A percentile compares a stretch with the other conserved stretches of the same genome.
Evolutionary conservation across 768 basidiomycete genomes (phyloP).

Genomic region (Termitomyces sp.): DNA sequence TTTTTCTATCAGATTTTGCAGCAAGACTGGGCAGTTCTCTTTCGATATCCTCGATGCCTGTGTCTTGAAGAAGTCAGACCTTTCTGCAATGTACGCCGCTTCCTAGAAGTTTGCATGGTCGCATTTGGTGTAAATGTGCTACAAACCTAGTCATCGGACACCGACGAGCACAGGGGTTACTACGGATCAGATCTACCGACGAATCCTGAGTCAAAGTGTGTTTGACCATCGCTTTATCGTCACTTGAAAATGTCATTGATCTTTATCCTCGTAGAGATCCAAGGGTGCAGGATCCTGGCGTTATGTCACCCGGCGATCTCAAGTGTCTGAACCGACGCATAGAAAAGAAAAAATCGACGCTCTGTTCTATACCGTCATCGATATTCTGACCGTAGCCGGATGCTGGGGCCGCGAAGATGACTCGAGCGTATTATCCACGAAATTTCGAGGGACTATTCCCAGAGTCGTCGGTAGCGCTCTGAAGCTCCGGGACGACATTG

Average conservation of each 20-base stretch:
- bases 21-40: conserved; percentile 23
- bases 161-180: conserved; percentile 23
- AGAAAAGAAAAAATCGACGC: conserved; percentile 7
- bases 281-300: conserved; percentile 54
- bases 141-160: conserved; percentile 29
- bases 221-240: background rate
- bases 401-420: background rate
- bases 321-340: conserved; percentile 26
- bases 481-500: conserved; percentile 4
- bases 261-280: conserved; percentile 30
- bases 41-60: conserved; percentile 17
- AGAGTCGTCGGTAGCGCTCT: conserved; percentile 1
- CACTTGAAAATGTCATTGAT: background rate
- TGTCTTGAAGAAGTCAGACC: conserved; percentile 24
- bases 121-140: conserved; percentile 29
- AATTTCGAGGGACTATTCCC: background rate
- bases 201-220: conserved; percentile 41
- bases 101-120: conserved; percentile 31
- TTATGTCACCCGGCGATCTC: conserved; percentile 43
- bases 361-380: conserved; percentile 1
- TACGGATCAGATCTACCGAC: conserved; percentile 29
- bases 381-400: conserved; percentile 9
- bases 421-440: background rate
- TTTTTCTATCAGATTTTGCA: conserved; percentile 12
- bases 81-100: conserved; percentile 29